These are phyloP conservation scores for Alternaria panax DNA, from an alignment of 2,329 filamentous ascomycete genomes.

Conservation along the genomic window DNA sequence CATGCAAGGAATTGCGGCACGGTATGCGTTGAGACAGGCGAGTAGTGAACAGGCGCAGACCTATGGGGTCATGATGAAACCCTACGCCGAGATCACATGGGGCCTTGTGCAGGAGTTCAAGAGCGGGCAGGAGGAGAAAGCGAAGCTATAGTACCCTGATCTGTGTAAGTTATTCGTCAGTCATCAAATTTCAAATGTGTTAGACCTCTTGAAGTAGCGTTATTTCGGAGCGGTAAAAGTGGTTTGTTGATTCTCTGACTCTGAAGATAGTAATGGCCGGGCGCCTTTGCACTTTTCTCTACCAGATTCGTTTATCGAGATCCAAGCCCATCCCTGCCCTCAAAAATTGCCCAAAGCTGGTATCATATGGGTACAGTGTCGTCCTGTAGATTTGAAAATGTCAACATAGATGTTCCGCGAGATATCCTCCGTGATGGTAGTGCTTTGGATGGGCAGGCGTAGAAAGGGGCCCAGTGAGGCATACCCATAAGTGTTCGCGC, in stretches of 20 bases:
- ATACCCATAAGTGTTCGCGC: slow-evolving; percentile 29
- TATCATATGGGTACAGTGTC: slow-evolving; percentile 33
- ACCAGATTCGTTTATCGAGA: slow-evolving; percentile 14
- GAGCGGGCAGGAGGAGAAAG: slow-evolving; percentile 41
- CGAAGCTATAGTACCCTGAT: slow-evolving; percentile 41
- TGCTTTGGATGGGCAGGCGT: slow-evolving; percentile 3
- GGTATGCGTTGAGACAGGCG: slow-evolving; percentile 84
- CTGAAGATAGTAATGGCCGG: slow-evolving; percentile 9
- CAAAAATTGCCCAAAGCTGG: slow-evolving; percentile 24
- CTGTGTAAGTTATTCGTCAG: not conserved
- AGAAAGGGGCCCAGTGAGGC: slow-evolving; percentile 22
- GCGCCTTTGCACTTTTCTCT: slow-evolving; percentile 18
- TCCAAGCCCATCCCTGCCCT: slow-evolving; percentile 8
- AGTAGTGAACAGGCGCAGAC: slow-evolving; percentile 82
- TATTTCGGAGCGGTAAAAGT: not conserved
- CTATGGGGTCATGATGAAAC: slow-evolving; percentile 72
- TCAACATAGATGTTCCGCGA: slow-evolving; percentile 29
- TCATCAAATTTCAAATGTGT: slow-evolving; percentile 1
- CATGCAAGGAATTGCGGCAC: slow-evolving; percentile 90
- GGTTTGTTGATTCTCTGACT: slow-evolving; percentile 9
- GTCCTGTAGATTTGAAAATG: slow-evolving; percentile 29
- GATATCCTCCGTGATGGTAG: slow-evolving; percentile 9
- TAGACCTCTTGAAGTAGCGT: not conserved
- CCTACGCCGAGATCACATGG: slow-evolving; percentile 83
- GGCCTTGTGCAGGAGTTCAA: slow-evolving; percentile 66